Base-by-base conservation (phyloP, 1,139 yeast species). In the Saccharomyces hybrid region DNA sequence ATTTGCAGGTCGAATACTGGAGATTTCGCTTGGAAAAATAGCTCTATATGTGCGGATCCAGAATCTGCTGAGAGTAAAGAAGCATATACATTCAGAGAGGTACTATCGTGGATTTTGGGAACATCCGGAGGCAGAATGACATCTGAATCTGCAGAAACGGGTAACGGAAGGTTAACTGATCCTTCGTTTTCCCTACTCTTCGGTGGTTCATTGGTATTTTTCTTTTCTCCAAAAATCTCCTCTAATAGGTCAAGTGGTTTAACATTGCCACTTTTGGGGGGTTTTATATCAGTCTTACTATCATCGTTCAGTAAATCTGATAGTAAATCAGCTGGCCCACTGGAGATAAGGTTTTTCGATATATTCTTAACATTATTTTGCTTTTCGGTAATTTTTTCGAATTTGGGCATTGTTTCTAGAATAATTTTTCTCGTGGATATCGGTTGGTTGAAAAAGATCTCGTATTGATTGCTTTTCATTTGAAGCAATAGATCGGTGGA, bases 401-500 rank as follows among this genome's bases (percentile, higher is more conserved):
- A 27, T 80, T 72, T 52, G 76, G 99, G 99, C 93, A 93, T 90
- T 63, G 82, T 81, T 49, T 91, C 95, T 60, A 93, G 76, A 46
- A 93, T 79, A 1, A 95, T 95, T 61, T 76, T 78, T 63, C 85
- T 84, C 49, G 86, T 78, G 9, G 74, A 69, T 0, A 71, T 63
- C 53, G 87, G 86, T 67, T 85, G 86, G 48, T 80, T 78, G 60
- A 89, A 84, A 31, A 82, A 66, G 31, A 84, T 78, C 54, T 81
- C 78, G 67, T 86, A 93, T 69, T 89, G 98, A 29, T 84, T 79
- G 2, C 97, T 90, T 64, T 97, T 83, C 55, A 85, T 81, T 74
- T 93, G 99, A 49, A 93, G 79, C 66, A 89, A 95, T 57, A 89
- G 73, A 66, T 90, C 85, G 53, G 82, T 77, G 57, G 88, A 86